A percentile compares a stretch with the other conserved stretches of the same genome.
Conservation (phyloP, 2,329 filamentous ascomycete species). For the Talaromyces sp. region DNA sequence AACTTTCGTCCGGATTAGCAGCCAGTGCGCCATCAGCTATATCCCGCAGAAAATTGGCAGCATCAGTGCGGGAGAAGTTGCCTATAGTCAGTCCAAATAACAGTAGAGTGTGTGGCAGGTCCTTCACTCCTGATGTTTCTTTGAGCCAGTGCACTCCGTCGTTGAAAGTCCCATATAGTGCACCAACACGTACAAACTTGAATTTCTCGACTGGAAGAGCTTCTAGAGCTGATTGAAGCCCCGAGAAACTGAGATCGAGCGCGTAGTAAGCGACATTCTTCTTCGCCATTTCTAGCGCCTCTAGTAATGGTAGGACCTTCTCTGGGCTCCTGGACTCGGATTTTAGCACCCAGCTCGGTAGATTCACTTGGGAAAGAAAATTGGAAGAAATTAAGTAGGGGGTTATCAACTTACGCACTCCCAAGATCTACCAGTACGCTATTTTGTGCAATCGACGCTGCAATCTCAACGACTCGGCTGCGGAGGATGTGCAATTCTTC, state of each 20-base stretch:
- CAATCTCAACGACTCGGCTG: neutral
- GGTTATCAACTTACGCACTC: neutral
- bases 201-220: neutral
- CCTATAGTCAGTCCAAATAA: constrained; percentile 2
- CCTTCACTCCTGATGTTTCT: neutral
- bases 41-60: neutral
- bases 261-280: constrained; percentile 3
- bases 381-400: neutral
- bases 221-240: neutral
- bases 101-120: neutral
- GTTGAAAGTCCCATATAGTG: constrained; percentile 2
- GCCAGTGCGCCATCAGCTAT: neutral
- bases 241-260: neutral
- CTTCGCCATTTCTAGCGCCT: constrained; percentile 1
- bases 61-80: neutral
- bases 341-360: neutral
- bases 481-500: neutral
- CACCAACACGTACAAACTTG: neutral
- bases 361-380: neutral
- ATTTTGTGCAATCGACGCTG: neutral
- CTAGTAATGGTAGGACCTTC: neutral
- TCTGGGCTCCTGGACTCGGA: neutral
- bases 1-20: neutral
- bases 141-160: constrained; percentile 3
- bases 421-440: constrained; percentile 5